Evolutionary conservation across 2,329 filamentous ascomycete genomes (phyloP), one percentile per base, ranked within the genome.

Genomic region (Emergomyces pasteurianus): DNA sequence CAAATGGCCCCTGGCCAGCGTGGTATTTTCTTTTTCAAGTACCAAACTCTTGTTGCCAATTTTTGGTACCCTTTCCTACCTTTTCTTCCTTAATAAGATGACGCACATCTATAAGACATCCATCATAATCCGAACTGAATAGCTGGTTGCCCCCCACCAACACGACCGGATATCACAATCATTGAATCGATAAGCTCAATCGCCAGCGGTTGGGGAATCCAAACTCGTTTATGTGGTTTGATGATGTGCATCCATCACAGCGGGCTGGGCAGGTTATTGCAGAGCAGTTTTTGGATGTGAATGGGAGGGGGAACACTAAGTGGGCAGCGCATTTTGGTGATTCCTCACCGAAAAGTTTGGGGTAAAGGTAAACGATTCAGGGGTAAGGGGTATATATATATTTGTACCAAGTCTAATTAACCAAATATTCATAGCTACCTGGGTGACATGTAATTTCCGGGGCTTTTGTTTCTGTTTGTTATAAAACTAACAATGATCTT

Each of bases 201-300:
- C 81, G 80, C 64, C 67, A 74, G 61, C 74, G 75, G 47, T 65
- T 72, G 16, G 61, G 77, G 2, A 75, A 77, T 42, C 71, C 77
- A 38, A 82, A 87, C 65, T 84, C 81, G 53, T 92, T 83, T 70
- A 65, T 90, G 70, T 92, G 88, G 86, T 88, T 80, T 67, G 88
- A 92, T 72, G 82, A 85, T 69, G 71, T 92, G 69, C 89, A 92
- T 74, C 86, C 87, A 0, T 85, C 84, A 40, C 79, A 85, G 73
- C 82, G 83, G 72, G 81, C 85, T 7, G 80, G 83, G 72, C 75
- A 81, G 67, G 75, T 80, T 52, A 78, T 86, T 58, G 84, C 82
- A 23, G 74, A 73, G 62, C 79, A 82, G 60, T 86, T 86, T 70
- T 72, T 82, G 5, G 76, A 78, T 38, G 78, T 85, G 0, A 71